Percentiles rank a stretch among this genome's conserved stretches.
These are phyloP conservation scores for Entomortierella beljakovae DNA, from an alignment of 192 early-diverging fungal genomes.

Conservation along the genomic window DNA sequence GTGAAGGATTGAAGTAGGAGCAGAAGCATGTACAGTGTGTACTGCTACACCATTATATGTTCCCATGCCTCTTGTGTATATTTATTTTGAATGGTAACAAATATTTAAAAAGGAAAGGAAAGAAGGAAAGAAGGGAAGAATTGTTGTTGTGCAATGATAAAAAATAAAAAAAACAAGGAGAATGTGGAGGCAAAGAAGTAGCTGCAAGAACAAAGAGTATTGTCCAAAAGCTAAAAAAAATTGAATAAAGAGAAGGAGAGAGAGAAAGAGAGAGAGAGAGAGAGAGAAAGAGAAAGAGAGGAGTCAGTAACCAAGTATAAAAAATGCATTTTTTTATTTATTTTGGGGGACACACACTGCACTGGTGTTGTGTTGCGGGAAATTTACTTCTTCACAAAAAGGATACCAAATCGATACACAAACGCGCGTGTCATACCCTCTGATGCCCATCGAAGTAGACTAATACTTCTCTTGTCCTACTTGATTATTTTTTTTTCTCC, in stretches of 20 bases:
- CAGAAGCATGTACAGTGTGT: not conserved
- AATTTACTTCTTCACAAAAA: no score
- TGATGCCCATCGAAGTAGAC: no score
- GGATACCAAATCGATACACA: no score
- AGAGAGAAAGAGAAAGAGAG: no score
- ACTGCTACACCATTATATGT: conserved; percentile 4
- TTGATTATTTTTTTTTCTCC: no score
- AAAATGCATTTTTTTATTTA: not conserved
- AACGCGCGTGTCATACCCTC: no score
- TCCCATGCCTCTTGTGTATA: not conserved
- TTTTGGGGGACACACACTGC: not conserved
- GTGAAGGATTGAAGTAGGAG: conserved; percentile 7
- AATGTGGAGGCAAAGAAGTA: not conserved
- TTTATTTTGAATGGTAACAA: not conserved
- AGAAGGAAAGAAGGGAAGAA: not conserved
- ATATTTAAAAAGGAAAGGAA: not conserved
- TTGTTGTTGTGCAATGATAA: not conserved
- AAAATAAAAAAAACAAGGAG: not conserved
- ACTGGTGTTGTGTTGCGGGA: no score
- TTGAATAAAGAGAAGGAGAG: not conserved
- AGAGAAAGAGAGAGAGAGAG: not conserved
- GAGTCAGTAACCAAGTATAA: not conserved
- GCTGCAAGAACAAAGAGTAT: not conserved
- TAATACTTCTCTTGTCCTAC: no score
- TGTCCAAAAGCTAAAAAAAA: not conserved